phyloP scores from a whole-genome alignment of 2,329 filamentous ascomycete species.

The Davidsoniella virescens region DNA sequence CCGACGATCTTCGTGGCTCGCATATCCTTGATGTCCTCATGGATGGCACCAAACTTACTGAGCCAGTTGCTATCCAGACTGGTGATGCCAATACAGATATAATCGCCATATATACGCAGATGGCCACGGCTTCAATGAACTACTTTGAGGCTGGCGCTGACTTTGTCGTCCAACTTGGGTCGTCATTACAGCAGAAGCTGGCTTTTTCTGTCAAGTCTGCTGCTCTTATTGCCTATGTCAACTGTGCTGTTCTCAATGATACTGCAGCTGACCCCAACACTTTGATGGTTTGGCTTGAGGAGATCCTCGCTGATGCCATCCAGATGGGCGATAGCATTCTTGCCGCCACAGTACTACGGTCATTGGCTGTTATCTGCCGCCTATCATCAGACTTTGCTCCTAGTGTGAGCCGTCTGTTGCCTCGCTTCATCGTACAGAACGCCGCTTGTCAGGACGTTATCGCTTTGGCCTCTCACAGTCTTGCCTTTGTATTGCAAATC shows the following conservation, averaged over 20 bases:
- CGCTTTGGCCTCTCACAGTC: slow-evolving; percentile 61
- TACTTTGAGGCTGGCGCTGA: slow-evolving; percentile 79
- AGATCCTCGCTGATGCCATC: slow-evolving; percentile 57
- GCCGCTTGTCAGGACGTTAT: slow-evolving; percentile 54
- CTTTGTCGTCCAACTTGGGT: slow-evolving; percentile 65
- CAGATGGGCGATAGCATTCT: slow-evolving; percentile 71
- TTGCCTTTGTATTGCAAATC: slow-evolving; percentile 65
- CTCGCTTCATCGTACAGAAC: slow-evolving; percentile 77
- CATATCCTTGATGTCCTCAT: slow-evolving; percentile 63
- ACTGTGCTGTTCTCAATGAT: slow-evolving; percentile 69
- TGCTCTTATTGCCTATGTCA: slow-evolving; percentile 68
- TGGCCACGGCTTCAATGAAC: slow-evolving; percentile 69
- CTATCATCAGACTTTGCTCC: slow-evolving; percentile 58
- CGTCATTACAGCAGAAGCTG: slow-evolving; percentile 70
- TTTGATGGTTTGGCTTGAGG: slow-evolving; percentile 73
- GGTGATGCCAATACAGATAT: slow-evolving; percentile 35
- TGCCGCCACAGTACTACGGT: slow-evolving; percentile 62
- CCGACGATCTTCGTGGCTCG: slow-evolving; percentile 38
- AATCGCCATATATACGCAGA: slow-evolving; percentile 48
- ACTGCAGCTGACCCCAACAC: slow-evolving; percentile 64
- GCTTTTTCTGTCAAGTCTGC: slow-evolving; percentile 75
- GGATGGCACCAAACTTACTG: slow-evolving; percentile 28
- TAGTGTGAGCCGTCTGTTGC: slow-evolving; percentile 60
- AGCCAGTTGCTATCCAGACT: slow-evolving; percentile 11
- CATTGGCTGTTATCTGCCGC: slow-evolving; percentile 66